Conservation (phyloP, 2,329 filamentous ascomycete species). For the Penicillium glabrum region DNA sequence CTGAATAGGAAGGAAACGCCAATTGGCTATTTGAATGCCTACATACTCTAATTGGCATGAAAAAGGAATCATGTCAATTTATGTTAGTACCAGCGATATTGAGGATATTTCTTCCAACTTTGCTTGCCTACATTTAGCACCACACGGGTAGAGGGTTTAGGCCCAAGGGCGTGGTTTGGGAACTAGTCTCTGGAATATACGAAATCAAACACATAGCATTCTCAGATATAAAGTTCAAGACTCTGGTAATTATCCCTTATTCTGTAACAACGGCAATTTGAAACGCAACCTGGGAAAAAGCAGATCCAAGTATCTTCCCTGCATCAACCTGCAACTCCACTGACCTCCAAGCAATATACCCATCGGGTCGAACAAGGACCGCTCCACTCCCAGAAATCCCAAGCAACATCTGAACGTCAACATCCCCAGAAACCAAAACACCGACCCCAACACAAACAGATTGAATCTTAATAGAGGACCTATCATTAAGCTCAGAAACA, state of each 20-base stretch:
- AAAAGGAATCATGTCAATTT: background rate
- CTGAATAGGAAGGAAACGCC: background rate
- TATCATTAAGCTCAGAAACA: constrained; percentile 13
- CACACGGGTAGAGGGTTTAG: background rate
- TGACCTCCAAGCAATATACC: constrained; percentile 34
- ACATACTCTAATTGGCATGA: too few species aligned
- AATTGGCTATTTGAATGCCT: too few species aligned
- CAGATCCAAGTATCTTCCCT: background rate
- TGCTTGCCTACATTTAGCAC: background rate
- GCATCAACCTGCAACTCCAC: background rate
- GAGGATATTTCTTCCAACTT: background rate
- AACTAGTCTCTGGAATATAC: too few species aligned
- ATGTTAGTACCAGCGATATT: background rate
- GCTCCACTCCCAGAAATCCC: constrained; percentile 31
- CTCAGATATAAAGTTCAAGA: too few species aligned
- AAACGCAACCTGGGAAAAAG: constrained; percentile 4
- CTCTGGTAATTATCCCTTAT: background rate
- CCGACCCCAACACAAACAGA: constrained; percentile 12
- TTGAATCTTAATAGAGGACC: constrained; percentile 2
- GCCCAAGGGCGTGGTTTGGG: too few species aligned
- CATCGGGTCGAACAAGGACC: constrained; percentile 36
- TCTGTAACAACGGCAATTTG: background rate
- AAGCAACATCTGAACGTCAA: constrained; percentile 20
- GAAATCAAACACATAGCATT: too few species aligned
- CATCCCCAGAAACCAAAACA: constrained; percentile 4